Evolutionary conservation across 2,329 filamentous ascomycete genomes (phyloP).

Genomic region (Macrophomina phaseolina): DNA sequence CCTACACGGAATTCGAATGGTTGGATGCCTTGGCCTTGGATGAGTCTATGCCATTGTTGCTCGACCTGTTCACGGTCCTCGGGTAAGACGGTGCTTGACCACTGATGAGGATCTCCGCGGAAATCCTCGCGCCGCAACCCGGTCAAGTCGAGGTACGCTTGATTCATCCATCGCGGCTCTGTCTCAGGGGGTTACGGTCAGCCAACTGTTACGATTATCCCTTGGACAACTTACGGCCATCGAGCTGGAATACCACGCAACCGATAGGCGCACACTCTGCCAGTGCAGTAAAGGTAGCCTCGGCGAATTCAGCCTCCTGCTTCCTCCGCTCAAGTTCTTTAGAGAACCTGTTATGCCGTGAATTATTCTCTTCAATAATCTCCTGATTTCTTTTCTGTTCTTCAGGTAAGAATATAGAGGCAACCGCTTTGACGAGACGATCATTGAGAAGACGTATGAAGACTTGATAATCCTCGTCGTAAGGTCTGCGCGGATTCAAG

Average conservation of each 20-base stretch:
- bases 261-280: conserved; percentile 22
- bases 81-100: conserved; percentile 13
- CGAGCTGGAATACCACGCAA: conserved; percentile 25
- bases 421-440: conserved; percentile 25
- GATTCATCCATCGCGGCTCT: conserved; percentile 27
- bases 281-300: conserved; percentile 20
- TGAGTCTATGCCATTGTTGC: conserved; percentile 19
- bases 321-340: conserved; percentile 21
- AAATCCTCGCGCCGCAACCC: conserved; percentile 22
- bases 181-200: background rate
- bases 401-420: conserved; percentile 22
- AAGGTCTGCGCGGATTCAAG: conserved; percentile 18
- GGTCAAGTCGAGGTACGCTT: conserved; percentile 26
- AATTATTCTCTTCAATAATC: conserved; percentile 13
- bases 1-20: conserved; percentile 25
- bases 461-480: conserved; percentile 26
- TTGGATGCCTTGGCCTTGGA: background rate
- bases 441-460: conserved; percentile 23
- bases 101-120: background rate
- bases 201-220: no score
- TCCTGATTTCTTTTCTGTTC: conserved; percentile 20
- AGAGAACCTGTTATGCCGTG: conserved; percentile 9
- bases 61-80: conserved; percentile 23
- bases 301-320: conserved; percentile 8
- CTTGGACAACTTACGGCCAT: conserved; percentile 11